These are phyloP conservation scores for Globisporangium apiculatum DNA, from an alignment of 352 stramenopile species.

Conservation along the genomic window DNA sequence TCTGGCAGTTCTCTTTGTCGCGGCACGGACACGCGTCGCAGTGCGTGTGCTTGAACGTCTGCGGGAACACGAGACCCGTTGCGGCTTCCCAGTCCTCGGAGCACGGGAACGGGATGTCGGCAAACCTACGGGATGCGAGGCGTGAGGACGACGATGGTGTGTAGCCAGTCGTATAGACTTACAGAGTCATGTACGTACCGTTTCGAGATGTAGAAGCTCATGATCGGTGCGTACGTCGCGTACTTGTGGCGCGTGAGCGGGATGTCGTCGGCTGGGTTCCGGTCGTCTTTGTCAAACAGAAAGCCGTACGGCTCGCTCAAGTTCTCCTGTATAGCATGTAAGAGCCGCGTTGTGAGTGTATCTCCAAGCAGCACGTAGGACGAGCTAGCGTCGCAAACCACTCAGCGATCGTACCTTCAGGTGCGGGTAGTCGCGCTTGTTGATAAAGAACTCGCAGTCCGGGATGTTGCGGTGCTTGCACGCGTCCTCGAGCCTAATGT, in stretches of 20 bases:
- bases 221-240: conserved; percentile 93
- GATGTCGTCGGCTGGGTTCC: conserved; percentile 91
- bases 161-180: no score
- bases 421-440: conserved; percentile 98
- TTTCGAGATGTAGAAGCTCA: conserved; percentile 96
- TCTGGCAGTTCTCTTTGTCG: conserved; percentile 61
- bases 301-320: conserved; percentile 97
- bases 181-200: conserved; percentile 18
- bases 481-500: conserved; percentile 84
- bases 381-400: no score
- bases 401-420: conserved; percentile 80
- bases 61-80: conserved; percentile 87
- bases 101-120: conserved; percentile 97
- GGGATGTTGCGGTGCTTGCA: conserved; percentile 92
- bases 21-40: conserved; percentile 69
- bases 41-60: conserved; percentile 87
- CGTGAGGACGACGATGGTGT: no score
- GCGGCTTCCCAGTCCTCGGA: conserved; percentile 94
- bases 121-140: conserved; percentile 58
- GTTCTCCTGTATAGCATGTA: conserved; percentile 71
- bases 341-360: not conserved
- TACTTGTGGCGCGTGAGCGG: conserved; percentile 89
- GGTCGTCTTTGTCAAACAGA: conserved; percentile 96
- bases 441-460: conserved; percentile 99
- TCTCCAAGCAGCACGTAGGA: no score